Evolutionary conservation across 768 basidiomycete genomes (phyloP).

Genomic region (Suillus americanus): DNA sequence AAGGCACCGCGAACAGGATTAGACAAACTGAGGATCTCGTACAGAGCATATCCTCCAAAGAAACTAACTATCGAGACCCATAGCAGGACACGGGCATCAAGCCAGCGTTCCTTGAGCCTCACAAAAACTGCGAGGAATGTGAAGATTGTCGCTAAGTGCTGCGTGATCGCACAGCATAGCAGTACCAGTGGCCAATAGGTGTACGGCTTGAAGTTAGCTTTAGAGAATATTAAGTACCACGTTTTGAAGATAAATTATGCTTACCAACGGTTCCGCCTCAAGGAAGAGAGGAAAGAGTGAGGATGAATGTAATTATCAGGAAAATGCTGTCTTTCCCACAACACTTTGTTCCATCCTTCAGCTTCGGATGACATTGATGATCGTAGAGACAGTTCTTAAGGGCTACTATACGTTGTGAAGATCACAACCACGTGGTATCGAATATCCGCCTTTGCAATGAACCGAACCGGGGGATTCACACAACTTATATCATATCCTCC

Average conservation of each 20-base stretch:
- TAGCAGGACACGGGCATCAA: constrained; percentile 72
- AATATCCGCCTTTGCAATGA: constrained; percentile 3
- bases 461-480: constrained; percentile 6
- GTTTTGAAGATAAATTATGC: constrained; percentile 4
- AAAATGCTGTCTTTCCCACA: constrained; percentile 76
- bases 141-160: constrained; percentile 80
- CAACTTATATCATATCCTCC: background rate
- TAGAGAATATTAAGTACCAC: constrained; percentile 10
- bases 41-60: constrained; percentile 56
- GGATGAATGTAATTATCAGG: constrained; percentile 87
- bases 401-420: background rate
- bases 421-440: constrained; percentile 16
- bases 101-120: constrained; percentile 55
- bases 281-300: constrained; percentile 69
- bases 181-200: constrained; percentile 72
- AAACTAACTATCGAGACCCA: constrained; percentile 63
- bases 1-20: constrained; percentile 24
- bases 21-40: constrained; percentile 54
- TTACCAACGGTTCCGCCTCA: constrained; percentile 74
- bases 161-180: constrained; percentile 74
- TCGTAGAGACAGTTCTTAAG: background rate
- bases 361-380: constrained; percentile 22
- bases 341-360: constrained; percentile 62
- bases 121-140: constrained; percentile 82
- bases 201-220: constrained; percentile 82